phyloP scores from a whole-genome alignment of 2,329 filamentous ascomycete species.

The Venturia oleaginea region DNA sequence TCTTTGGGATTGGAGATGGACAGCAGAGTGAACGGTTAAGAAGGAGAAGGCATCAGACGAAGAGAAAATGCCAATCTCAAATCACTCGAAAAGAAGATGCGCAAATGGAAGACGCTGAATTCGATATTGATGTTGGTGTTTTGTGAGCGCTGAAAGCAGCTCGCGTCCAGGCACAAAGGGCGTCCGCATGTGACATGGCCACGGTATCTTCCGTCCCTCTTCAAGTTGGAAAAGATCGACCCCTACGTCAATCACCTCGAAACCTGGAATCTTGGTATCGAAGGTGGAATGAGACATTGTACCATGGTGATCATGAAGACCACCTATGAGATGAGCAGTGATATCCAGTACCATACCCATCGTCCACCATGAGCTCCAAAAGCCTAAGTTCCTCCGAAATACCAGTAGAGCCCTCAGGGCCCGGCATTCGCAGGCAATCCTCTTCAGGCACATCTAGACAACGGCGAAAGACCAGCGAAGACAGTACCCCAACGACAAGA shows the following conservation, averaged over 20 bases:
- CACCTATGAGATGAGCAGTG: background rate
- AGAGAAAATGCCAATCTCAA: too few relatives aligned
- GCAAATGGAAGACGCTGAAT: too few relatives aligned
- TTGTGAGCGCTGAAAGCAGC: too few relatives aligned
- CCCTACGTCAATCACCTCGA: background rate
- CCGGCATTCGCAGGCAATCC: background rate
- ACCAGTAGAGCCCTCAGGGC: background rate
- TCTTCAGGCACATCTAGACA: background rate
- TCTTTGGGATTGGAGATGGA: too few relatives aligned
- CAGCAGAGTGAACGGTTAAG: too few relatives aligned
- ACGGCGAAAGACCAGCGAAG: background rate
- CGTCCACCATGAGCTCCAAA: background rate
- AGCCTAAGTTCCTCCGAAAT: background rate
- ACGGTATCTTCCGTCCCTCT: background rate
- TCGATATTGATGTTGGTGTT: too few relatives aligned
- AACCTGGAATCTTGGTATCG: background rate
- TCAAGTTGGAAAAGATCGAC: background rate
- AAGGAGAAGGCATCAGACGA: too few relatives aligned
- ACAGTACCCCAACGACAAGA: background rate
- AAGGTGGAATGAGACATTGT: background rate
- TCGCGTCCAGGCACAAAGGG: too few relatives aligned
- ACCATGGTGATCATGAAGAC: background rate
- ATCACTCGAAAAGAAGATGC: too few relatives aligned
- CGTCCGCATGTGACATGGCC: background rate
- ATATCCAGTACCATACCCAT: background rate